Evolutionary conservation across 495 filamentous ascomycete species (phyloP), one percentile per base, ranked within the genome.

Genomic region (Podospora sp.): DNA sequence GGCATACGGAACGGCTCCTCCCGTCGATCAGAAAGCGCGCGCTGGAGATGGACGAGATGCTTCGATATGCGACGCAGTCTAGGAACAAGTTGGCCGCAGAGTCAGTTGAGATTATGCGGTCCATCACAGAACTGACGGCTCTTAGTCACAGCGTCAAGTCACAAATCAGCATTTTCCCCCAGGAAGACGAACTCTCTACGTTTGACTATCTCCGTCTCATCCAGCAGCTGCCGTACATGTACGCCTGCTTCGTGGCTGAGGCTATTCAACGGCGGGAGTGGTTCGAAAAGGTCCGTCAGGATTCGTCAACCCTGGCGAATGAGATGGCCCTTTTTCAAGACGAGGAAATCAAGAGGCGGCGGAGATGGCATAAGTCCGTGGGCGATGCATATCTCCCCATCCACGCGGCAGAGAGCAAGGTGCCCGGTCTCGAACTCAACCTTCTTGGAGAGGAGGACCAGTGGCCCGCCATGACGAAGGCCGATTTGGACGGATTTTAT

Each of bases 281-380:
- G 92, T 86, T 85, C 9, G 90, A 94, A 24, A 97, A 96, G 77
- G 88, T 97, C 73, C 90, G 88, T 69, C 83, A 85, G 6, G 94
- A 97, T 68, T 93, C 93, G 1, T 85, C 91, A 18, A 90, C 89
- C 2, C 78, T 98, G 33, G 91, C 92, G 7, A 94, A 98, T 74
- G 95, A 97, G 69, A 91, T 97, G 84, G 92, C 92, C 18, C 79
- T 90, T 24, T 90, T 94, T 68, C 90, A 91, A 73, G 94, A 97
- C 63, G 94, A 97, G 75, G 96, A 99, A 73, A 84, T 90, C 72
- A 90, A 92, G 69, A 87, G 95, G 29, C 84, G 95, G 50, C 92
- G 91, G 73, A 95, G 91, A 70, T 99, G 96, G 96, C 79, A 92
- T 66, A 95, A 94, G 69, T 89, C 81, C 53, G 90, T 93, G 69